These are phyloP conservation scores for Fusarium newnesense DNA, from an alignment of 2,329 filamentous ascomycete genomes.

Conservation along the genomic window DNA sequence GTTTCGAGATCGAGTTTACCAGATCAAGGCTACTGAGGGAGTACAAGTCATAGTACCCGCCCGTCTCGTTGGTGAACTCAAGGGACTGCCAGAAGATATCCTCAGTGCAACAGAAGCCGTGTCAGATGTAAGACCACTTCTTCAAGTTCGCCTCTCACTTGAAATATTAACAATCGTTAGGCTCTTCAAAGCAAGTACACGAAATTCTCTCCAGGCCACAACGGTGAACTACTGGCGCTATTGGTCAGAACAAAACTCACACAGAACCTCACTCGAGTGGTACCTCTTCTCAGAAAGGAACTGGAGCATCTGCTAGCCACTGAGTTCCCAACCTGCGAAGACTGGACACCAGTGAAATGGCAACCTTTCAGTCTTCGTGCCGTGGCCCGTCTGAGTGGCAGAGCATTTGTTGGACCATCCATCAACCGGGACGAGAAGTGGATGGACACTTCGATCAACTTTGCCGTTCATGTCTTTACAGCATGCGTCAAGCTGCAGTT, in stretches of 20 bases:
- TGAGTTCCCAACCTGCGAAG: slow-evolving; percentile 61
- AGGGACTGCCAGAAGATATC: slow-evolving; percentile 59
- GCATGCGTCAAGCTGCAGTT: slow-evolving; percentile 62
- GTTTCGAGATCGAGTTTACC: slow-evolving; percentile 62
- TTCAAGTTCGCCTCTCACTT: not conserved
- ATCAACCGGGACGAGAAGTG: slow-evolving; percentile 64
- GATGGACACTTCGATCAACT: slow-evolving; percentile 63
- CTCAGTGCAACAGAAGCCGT: slow-evolving; percentile 61
- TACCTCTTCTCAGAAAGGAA: slow-evolving; percentile 59
- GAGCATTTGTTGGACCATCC: slow-evolving; percentile 62
- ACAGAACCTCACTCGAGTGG: slow-evolving; percentile 58
- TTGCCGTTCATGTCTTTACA: slow-evolving; percentile 60
- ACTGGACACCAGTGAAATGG: slow-evolving; percentile 66
- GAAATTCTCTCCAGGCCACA: slow-evolving; percentile 58
- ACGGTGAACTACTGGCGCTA: slow-evolving; percentile 56
- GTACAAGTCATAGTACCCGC: slow-evolving; percentile 59
- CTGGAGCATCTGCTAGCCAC: slow-evolving; percentile 57
- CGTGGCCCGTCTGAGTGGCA: slow-evolving; percentile 64
- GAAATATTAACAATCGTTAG: slow-evolving; percentile 41
- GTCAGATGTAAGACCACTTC: slow-evolving; percentile 52
- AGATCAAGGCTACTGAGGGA: slow-evolving; percentile 63
- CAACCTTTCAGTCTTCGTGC: slow-evolving; percentile 62
- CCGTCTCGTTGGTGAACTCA: slow-evolving; percentile 57
- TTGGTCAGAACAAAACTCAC: slow-evolving; percentile 59
- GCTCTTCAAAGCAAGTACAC: slow-evolving; percentile 63